Evolutionary conservation across 805 yeast species (phyloP).

Genomic region (Sugiyamaella qingdaonensis): DNA sequence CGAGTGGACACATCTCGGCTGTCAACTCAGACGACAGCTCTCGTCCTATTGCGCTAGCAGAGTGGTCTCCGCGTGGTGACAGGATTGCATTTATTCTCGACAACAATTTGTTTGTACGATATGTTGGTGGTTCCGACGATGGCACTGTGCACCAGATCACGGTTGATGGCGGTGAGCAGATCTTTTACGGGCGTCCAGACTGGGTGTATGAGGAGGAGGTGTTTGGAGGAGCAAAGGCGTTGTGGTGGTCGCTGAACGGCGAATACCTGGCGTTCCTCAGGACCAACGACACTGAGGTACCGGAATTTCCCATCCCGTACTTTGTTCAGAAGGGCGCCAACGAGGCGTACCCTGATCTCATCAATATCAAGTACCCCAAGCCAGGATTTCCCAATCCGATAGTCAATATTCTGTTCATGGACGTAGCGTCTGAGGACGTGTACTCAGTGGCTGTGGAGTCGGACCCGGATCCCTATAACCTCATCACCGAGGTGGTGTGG

Average conservation of each 20-base stretch:
- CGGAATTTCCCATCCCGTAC: conserved; percentile 69
- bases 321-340: conserved; percentile 46
- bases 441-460: conserved; percentile 31
- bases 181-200: conserved; percentile 86
- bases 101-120: conserved; percentile 62
- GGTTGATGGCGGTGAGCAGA: conserved; percentile 59
- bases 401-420: conserved; percentile 51
- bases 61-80: conserved; percentile 72
- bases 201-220: conserved; percentile 96
- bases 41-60: conserved; percentile 47
- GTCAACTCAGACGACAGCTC: conserved; percentile 25
- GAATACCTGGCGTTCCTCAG: conserved; percentile 58
- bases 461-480: conserved; percentile 41
- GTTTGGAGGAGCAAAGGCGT: conserved; percentile 58
- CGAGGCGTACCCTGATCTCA: conserved; percentile 56
- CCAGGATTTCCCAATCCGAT: conserved; percentile 75
- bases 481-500: conserved; percentile 71
- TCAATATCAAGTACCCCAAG: conserved; percentile 72
- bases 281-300: conserved; percentile 70
- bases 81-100: conserved; percentile 62
- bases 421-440: conserved; percentile 29
- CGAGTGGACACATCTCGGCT: conserved; percentile 32
- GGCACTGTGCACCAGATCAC: conserved; percentile 49
- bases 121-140: conserved; percentile 35
- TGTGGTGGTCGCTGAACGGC: conserved; percentile 88